These are phyloP conservation scores for Pseudogymnoascus sp. DNA, from an alignment of 2,329 filamentous ascomycete genomes.

Conservation along the genomic window DNA sequence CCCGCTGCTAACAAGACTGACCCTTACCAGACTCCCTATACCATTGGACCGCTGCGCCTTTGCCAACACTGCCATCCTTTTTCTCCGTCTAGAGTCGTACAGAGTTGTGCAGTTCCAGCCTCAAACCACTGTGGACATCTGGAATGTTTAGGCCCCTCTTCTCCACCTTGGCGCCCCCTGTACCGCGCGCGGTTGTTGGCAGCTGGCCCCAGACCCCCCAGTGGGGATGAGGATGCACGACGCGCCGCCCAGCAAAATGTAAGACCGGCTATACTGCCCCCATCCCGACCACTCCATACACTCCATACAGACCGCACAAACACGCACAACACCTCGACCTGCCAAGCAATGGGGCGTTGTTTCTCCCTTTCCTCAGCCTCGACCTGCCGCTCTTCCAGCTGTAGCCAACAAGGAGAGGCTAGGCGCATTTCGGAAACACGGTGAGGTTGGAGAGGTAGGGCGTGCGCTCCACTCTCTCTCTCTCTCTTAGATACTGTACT, in stretches of 20 bases:
- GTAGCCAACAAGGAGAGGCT: not conserved
- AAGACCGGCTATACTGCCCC: not conserved
- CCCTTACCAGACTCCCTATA: too few species aligned
- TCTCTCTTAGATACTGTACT: not conserved
- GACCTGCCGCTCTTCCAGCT: not conserved
- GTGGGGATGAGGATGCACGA: not conserved
- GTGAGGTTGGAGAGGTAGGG: not conserved
- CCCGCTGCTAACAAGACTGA: too few species aligned
- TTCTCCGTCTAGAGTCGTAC: too few species aligned
- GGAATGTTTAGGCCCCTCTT: too few species aligned
- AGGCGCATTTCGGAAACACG: not conserved
- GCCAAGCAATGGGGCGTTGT: not conserved
- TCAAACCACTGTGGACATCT: too few species aligned
- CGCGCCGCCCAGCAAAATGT: not conserved
- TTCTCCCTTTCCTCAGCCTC: not conserved
- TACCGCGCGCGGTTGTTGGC: not conserved
- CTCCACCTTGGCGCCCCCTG: not conserved
- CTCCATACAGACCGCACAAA: not conserved
- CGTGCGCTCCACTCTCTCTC: not conserved
- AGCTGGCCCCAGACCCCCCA: too few species aligned
- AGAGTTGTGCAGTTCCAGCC: too few species aligned
- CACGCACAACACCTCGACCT: not conserved
- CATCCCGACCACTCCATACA: not conserved
- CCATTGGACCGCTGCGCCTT: too few species aligned
- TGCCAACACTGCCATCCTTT: too few species aligned